Conservation (phyloP, 202 grass and related monocot genomes). For the Eragrostis tef region DNA sequence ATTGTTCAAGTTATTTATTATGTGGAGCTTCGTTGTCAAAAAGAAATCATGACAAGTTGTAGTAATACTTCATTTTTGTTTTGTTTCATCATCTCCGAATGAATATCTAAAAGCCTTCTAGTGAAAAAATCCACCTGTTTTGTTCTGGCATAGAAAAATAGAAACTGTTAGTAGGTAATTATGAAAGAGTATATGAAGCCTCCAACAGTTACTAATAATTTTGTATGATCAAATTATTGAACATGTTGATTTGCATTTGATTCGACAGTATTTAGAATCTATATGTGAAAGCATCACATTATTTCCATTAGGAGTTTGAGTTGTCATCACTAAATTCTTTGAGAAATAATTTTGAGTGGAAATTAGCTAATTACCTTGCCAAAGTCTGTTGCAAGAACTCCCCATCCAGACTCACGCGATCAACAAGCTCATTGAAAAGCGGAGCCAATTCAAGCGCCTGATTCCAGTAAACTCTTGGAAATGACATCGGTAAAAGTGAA, state of each 20-base stretch:
- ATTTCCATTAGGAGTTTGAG: neutral
- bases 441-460: constrained; percentile 63
- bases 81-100: constrained; percentile 54
- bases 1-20: neutral
- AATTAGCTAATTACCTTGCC: constrained; percentile 55
- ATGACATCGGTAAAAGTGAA: constrained; percentile 58
- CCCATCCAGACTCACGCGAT: constrained; percentile 61
- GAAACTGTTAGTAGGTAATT: neutral
- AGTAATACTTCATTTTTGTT: constrained; percentile 56
- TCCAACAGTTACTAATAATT: neutral
- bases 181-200: neutral
- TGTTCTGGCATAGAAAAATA: constrained; percentile 47
- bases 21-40: neutral
- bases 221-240: neutral
- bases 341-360: neutral
- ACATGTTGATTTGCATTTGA: neutral
- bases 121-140: constrained; percentile 67
- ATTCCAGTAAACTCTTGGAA: constrained; percentile 59
- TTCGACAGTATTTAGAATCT: neutral
- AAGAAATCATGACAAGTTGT: constrained; percentile 10
- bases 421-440: constrained; percentile 68
- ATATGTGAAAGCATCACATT: neutral
- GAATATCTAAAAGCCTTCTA: constrained; percentile 66
- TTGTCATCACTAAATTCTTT: neutral
- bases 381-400: constrained; percentile 63